Percentiles rank a stretch among this genome's conserved stretches.
Conservation (phyloP, 108 stramenopile species). For the Licmophora abbreviata region DNA sequence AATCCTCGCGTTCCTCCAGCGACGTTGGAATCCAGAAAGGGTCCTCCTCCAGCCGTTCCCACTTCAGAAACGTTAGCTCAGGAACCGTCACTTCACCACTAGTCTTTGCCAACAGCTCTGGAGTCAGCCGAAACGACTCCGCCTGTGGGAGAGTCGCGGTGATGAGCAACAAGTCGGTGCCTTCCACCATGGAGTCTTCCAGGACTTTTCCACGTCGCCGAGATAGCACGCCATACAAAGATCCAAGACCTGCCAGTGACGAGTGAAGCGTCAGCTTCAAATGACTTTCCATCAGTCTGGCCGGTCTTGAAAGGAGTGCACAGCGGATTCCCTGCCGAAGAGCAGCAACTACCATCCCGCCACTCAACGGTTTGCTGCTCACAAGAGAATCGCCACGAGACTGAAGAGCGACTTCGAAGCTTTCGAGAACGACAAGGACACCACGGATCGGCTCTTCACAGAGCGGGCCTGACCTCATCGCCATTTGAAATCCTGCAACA, state of each 20-base stretch:
- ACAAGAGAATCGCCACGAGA: conserved; percentile 3
- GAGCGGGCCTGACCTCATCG: conserved; percentile 71
- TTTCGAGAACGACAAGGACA: conserved; percentile 73
- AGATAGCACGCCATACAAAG: conserved; percentile 75
- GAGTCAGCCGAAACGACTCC: conserved; percentile 79
- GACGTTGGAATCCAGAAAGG: conserved; percentile 93
- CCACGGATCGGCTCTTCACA: conserved; percentile 84
- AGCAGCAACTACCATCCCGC: conserved; percentile 75
- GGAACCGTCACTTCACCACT: conserved; percentile 89
- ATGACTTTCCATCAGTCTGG: conserved; percentile 75
- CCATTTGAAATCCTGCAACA: conserved; percentile 78
- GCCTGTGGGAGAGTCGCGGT: conserved; percentile 79
- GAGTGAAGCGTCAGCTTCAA: conserved; percentile 77
- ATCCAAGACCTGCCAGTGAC: conserved; percentile 63
- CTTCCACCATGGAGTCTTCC: conserved; percentile 88
- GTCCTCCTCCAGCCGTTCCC: conserved; percentile 77
- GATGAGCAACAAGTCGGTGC: conserved; percentile 77
- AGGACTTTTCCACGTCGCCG: conserved; percentile 80
- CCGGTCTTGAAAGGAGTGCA: conserved; percentile 67
- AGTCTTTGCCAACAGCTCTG: conserved; percentile 71
- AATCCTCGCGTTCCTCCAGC: conserved; percentile 87
- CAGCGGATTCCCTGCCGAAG: conserved; percentile 72
- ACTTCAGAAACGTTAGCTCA: conserved; percentile 78
- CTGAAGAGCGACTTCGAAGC: conserved; percentile 63
- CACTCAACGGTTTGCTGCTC: conserved; percentile 44